Percentiles rank a stretch among this genome's conserved stretches.
Conservation (phyloP, 2,329 filamentous ascomycete species). For the Ophiocordyceps camponoti-leonardi region DNA sequence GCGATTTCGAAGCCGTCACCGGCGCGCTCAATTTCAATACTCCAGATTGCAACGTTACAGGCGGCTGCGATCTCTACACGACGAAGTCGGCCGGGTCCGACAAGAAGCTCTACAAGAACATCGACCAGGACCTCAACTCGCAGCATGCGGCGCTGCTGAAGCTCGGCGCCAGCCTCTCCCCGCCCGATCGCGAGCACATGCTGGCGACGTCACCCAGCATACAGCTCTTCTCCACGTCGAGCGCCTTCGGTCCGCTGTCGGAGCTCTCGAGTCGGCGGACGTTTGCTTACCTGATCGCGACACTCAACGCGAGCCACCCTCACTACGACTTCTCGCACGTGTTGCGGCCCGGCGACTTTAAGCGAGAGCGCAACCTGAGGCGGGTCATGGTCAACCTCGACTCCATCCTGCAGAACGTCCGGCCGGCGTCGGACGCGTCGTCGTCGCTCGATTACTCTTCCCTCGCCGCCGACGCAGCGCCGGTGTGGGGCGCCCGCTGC, state of each 20-base stretch:
- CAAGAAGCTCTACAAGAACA: constrained; percentile 94
- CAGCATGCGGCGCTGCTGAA: constrained; percentile 81
- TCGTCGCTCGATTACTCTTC: constrained; percentile 22
- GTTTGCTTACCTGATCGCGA: constrained; percentile 92
- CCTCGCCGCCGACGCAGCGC: constrained; percentile 29
- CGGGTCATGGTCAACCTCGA: constrained; percentile 78
- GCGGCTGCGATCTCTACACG: constrained; percentile 91
- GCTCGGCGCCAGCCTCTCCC: constrained; percentile 73
- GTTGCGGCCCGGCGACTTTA: constrained; percentile 77
- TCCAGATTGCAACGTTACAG: constrained; percentile 77
- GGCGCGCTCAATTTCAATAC: constrained; percentile 93
- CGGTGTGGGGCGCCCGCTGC: constrained; percentile 74
- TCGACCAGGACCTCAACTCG: constrained; percentile 78
- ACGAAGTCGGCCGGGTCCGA: constrained; percentile 90
- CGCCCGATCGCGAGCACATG: constrained; percentile 58
- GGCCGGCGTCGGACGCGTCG: constrained; percentile 39
- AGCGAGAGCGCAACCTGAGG: constrained; percentile 62
- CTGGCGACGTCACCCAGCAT: constrained; percentile 45
- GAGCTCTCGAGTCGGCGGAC: constrained; percentile 79
- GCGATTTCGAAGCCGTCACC: constrained; percentile 81
- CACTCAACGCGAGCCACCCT: constrained; percentile 78
- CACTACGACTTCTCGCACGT: constrained; percentile 95
- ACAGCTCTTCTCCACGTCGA: constrained; percentile 55
- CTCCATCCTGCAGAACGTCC: constrained; percentile 71
- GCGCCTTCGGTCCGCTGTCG: constrained; percentile 80